phyloP scores from a whole-genome alignment of 192 early-diverging fungal species.

The Linderina pennispora region DNA sequence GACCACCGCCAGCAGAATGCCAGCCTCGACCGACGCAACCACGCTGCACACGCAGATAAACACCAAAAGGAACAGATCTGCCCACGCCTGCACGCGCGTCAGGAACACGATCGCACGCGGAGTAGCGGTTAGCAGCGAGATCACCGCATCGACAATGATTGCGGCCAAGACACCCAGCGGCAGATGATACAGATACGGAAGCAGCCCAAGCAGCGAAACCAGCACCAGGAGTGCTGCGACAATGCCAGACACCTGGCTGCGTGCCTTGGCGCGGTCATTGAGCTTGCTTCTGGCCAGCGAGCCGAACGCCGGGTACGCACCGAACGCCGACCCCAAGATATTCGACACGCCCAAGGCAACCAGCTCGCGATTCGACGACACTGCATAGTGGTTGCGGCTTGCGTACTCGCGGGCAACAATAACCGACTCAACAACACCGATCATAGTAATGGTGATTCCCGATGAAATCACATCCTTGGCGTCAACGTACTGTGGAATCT shows the following conservation, averaged over 20 bases:
- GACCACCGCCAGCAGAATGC: conserved; percentile 85
- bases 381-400: conserved; percentile 82
- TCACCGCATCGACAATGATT: conserved; percentile 79
- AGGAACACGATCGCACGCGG: conserved; percentile 76
- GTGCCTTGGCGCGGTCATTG: conserved; percentile 89
- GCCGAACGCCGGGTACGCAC: conserved; percentile 76
- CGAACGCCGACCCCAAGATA: conserved; percentile 74
- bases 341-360: conserved; percentile 93
- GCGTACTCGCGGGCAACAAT: conserved; percentile 92
- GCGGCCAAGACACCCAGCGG: conserved; percentile 75
- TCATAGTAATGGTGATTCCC: conserved; percentile 84
- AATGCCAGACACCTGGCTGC: conserved; percentile 83
- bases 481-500: conserved; percentile 56
- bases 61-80: conserved; percentile 74
- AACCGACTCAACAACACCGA: conserved; percentile 97
- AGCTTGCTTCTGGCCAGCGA: conserved; percentile 89
- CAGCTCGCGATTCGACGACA: conserved; percentile 93
- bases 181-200: conserved; percentile 79
- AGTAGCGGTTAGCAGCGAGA: conserved; percentile 68
- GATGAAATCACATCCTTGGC: conserved; percentile 69
- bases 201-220: conserved; percentile 71
- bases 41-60: conserved; percentile 91
- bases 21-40: conserved; percentile 83
- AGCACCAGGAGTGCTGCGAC: conserved; percentile 72
- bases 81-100: conserved; percentile 71